A percentile compares a stretch with the other conserved stretches of the same genome.
These are phyloP conservation scores for Odonthalia washingtoniensis DNA, from an alignment of 31 red algal genomes.

Conservation along the genomic window DNA sequence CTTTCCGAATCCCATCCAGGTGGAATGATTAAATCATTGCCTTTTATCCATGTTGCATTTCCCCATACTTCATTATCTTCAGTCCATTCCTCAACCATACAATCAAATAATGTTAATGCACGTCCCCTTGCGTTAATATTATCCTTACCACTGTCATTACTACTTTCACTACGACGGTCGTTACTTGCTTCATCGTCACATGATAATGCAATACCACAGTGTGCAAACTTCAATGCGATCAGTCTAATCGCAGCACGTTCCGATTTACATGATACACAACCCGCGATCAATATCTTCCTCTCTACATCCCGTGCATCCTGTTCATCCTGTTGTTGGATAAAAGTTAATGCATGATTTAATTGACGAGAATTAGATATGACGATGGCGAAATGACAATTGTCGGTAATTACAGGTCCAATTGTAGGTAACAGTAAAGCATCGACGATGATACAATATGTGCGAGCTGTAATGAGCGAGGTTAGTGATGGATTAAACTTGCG, in stretches of 20 bases:
- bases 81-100: not conserved
- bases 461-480: too few species aligned
- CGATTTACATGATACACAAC: not conserved
- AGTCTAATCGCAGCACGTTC: not conserved
- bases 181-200: too few species aligned
- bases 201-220: not conserved
- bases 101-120: not conserved
- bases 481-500: too few species aligned
- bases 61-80: slow-evolving; percentile 8
- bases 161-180: not conserved
- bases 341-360: too few species aligned
- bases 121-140: not conserved
- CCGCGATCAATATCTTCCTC: too few species aligned
- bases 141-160: not conserved
- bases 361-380: too few species aligned
- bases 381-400: too few species aligned
- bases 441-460: too few species aligned
- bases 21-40: slow-evolving; percentile 52
- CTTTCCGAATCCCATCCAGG: slow-evolving; percentile 62
- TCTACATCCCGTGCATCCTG: too few species aligned
- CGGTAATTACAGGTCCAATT: too few species aligned
- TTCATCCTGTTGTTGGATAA: too few species aligned
- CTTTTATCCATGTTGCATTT: slow-evolving; percentile 12
- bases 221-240: not conserved
- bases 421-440: too few species aligned